phyloP scores from a whole-genome alignment of 1,284 basidiomycete genomes.

The Neotropicomus parvogracilis region DNA sequence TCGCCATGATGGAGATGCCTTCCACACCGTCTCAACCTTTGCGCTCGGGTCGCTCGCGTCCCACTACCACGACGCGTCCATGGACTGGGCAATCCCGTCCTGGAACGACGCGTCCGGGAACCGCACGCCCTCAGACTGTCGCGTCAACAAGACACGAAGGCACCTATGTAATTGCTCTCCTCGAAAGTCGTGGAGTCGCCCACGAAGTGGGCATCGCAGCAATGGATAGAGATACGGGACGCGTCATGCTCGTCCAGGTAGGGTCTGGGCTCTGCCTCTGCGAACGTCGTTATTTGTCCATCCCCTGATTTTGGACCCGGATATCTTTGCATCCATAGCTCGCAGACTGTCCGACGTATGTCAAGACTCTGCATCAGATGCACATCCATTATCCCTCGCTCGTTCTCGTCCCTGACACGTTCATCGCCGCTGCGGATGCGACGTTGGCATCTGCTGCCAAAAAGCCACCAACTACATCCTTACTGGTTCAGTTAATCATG shows the following conservation, averaged over 20 bases:
- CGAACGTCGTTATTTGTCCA: background rate
- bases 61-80: slow-evolving; percentile 27
- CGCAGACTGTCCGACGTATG: slow-evolving; percentile 79
- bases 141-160: slow-evolving; percentile 56
- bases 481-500: slow-evolving; percentile 69
- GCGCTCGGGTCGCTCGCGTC: slow-evolving; percentile 16
- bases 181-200: slow-evolving; percentile 72
- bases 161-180: slow-evolving; percentile 60
- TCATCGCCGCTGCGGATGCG: slow-evolving; percentile 52
- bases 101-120: slow-evolving; percentile 54
- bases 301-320: background rate
- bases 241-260: slow-evolving; percentile 71
- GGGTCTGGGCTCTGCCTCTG: slow-evolving; percentile 5
- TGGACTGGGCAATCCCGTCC: slow-evolving; percentile 46
- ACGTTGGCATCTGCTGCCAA: slow-evolving; percentile 45
- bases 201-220: slow-evolving; percentile 84
- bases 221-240: slow-evolving; percentile 76
- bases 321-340: slow-evolving; percentile 44
- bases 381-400: slow-evolving; percentile 68
- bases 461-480: slow-evolving; percentile 45
- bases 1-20: too few relatives aligned
- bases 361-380: slow-evolving; percentile 86
- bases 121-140: slow-evolving; percentile 61
- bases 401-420: slow-evolving; percentile 78
- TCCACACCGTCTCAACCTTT: slow-evolving; percentile 17